Conservation (phyloP, 768 basidiomycete species). For the Lentinula detonsa region DNA sequence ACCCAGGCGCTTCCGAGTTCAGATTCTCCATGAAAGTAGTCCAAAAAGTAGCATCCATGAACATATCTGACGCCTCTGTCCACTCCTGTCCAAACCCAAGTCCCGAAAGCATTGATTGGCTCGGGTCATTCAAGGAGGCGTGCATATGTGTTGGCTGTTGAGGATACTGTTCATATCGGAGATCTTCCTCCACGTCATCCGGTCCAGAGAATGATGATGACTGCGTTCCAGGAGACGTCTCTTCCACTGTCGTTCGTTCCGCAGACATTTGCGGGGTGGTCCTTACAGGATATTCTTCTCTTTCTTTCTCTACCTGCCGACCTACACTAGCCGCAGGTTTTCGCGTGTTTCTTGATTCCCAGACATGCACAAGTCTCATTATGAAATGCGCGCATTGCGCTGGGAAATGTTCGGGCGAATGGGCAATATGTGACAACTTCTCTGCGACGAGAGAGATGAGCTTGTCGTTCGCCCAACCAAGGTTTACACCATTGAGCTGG, state of each 20-base stretch:
- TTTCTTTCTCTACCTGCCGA: background rate
- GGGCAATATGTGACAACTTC: constrained; percentile 25
- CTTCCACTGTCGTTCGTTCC: background rate
- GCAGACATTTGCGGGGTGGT: constrained; percentile 1
- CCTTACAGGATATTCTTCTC: background rate
- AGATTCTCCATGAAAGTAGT: constrained; percentile 32
- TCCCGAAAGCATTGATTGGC: background rate
- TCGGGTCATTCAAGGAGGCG: background rate
- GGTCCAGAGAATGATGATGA: background rate
- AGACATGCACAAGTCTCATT: constrained; percentile 22
- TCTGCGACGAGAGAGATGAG: constrained; percentile 29
- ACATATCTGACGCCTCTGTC: constrained; percentile 22
- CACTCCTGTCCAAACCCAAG: background rate
- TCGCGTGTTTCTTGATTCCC: constrained; percentile 13
- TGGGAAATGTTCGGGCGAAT: constrained; percentile 31
- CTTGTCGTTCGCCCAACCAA: constrained; percentile 31
- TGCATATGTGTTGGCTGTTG: background rate
- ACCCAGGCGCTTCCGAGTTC: background rate
- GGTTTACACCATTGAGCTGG: constrained; percentile 24
- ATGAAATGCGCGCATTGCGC: constrained; percentile 38
- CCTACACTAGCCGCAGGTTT: background rate
- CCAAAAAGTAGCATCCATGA: constrained; percentile 39
- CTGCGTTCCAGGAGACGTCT: background rate
- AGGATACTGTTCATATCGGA: background rate
- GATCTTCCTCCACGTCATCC: background rate